phyloP scores from a whole-genome alignment of 202 grass and related monocot genomes.

The Setaria italica region DNA sequence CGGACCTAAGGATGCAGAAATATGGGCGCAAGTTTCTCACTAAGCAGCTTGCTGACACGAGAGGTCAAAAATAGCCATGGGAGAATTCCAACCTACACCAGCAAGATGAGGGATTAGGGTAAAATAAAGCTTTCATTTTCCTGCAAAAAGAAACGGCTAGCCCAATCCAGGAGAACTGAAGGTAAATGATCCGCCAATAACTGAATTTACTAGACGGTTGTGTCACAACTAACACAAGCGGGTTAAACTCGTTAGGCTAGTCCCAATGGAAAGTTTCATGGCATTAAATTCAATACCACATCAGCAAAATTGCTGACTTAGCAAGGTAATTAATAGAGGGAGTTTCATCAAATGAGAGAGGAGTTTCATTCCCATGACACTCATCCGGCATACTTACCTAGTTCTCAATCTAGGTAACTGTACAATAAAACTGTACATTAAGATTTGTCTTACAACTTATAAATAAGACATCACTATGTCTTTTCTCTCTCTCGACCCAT shows the following conservation, averaged over 20 bases:
- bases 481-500: neutral
- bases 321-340: too few relatives aligned
- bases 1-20: slow-evolving; percentile 41
- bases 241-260: too few relatives aligned
- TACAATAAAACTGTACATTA: too few relatives aligned
- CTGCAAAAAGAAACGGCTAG: neutral
- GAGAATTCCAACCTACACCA: slow-evolving; percentile 82
- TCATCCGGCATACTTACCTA: too few relatives aligned
- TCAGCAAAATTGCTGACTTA: too few relatives aligned
- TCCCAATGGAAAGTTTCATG: too few relatives aligned
- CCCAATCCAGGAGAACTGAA: neutral
- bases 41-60: slow-evolving; percentile 75
- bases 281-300: too few relatives aligned
- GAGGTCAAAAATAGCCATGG: slow-evolving; percentile 89
- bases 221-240: neutral
- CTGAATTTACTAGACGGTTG: neutral
- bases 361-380: too few relatives aligned
- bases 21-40: slow-evolving; percentile 57
- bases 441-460: neutral
- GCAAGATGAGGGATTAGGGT: slow-evolving; percentile 30
- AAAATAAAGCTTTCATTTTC: neutral
- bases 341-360: too few relatives aligned
- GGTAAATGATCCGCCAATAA: too few relatives aligned
- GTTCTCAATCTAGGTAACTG: too few relatives aligned
- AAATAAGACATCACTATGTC: neutral